Conservation (phyloP, 140 eudicot genomes). For the Flaveria floridana region DNA sequence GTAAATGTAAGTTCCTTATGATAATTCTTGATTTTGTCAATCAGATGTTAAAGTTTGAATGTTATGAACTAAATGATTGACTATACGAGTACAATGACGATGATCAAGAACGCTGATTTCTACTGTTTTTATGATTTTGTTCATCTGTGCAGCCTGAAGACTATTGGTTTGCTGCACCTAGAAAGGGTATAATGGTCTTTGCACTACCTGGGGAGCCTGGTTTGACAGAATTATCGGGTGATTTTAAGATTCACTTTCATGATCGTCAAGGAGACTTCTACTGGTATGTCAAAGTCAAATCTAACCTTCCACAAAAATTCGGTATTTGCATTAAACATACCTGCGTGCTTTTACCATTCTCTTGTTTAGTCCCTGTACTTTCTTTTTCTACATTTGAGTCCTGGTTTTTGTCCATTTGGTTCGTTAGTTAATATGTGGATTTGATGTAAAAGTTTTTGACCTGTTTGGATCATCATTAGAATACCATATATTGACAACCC, state of each 20-base stretch:
- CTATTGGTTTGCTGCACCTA: conserved; percentile 97
- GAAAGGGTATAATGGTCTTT: conserved; percentile 95
- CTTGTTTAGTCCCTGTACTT: not conserved
- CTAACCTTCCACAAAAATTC: not conserved
- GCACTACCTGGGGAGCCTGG: conserved; percentile 99
- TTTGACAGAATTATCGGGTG: conserved; percentile 76
- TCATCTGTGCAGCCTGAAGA: conserved; percentile 82
- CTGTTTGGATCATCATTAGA: not conserved
- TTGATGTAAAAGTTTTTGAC: not conserved
- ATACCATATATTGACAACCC: not conserved
- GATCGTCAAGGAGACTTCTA: conserved; percentile 97
- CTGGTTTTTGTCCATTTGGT: not conserved
- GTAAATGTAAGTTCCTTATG: not conserved
- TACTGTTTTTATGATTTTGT: conserved; percentile 11
- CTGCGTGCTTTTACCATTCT: not conserved
- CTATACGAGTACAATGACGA: not conserved
- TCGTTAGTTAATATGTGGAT: not conserved
- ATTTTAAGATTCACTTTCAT: conserved; percentile 89
- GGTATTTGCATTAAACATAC: not conserved
- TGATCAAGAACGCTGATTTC: not conserved
- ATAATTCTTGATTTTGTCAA: not conserved
- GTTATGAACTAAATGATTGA: conserved; percentile 14
- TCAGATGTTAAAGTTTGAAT: not conserved
- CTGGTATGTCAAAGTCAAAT: conserved; percentile 49
- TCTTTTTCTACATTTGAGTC: not conserved